Evolutionary conservation across 148 eudicot species (phyloP).

Genomic region (Dianthus caryophyllus): DNA sequence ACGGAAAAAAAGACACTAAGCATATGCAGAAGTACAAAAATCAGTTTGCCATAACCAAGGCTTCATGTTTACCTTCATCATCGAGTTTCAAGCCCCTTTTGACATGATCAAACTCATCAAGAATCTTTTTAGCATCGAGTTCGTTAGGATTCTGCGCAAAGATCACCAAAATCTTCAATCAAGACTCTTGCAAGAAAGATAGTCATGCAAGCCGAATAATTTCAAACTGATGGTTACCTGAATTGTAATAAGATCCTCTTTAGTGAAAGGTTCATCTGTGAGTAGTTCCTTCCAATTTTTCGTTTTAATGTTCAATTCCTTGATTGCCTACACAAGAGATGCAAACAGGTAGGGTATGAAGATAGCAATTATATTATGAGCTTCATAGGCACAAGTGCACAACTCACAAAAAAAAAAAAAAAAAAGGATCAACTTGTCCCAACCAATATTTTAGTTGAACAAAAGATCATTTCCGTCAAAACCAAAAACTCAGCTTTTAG

Average conservation of each 20-base stretch:
- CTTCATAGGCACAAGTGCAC: not conserved
- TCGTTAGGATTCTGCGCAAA: constrained; percentile 79
- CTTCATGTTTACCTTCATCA: constrained; percentile 64
- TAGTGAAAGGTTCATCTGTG: constrained; percentile 88
- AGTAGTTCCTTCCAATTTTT: constrained; percentile 98
- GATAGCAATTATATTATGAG: not conserved
- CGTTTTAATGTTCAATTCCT: constrained; percentile 88
- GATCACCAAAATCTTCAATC: not conserved
- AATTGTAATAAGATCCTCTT: constrained; percentile 77
- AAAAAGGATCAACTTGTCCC: not conserved
- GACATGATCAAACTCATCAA: constrained; percentile 81
- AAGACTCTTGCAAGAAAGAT: not conserved
- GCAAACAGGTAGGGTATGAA: constrained; percentile 2
- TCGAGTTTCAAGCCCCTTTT: constrained; percentile 81
- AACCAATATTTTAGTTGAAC: too few species aligned
- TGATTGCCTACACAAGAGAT: constrained; percentile 57
- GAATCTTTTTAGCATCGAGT: constrained; percentile 63
- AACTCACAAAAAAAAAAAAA: not conserved
- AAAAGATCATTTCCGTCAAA: too few species aligned
- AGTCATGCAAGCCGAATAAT: constrained; percentile 5
- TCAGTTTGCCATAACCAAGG: not conserved
- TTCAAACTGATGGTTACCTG: constrained; percentile 43
- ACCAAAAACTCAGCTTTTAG: not conserved
- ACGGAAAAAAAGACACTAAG: constrained; percentile 15
- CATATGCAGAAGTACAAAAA: constrained; percentile 7